phyloP scores from a whole-genome alignment of 2,329 filamentous ascomycete genomes.

The Alternaria sp. region DNA sequence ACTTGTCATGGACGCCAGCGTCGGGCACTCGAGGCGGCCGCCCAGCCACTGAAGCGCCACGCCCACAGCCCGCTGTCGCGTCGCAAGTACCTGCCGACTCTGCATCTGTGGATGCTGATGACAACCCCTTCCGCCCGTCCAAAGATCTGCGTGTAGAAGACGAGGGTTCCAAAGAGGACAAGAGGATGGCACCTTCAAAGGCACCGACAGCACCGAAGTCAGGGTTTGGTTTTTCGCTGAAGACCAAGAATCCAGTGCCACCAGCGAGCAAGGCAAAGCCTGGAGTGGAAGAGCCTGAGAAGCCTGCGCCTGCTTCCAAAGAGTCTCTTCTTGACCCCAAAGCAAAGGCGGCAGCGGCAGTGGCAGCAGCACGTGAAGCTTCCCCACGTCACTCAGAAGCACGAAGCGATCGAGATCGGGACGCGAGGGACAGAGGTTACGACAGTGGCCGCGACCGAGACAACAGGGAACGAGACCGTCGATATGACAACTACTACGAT shows the following conservation, averaged over 20 bases:
- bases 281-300: slow-evolving; percentile 51
- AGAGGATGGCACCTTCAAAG: slow-evolving; percentile 61
- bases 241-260: slow-evolving; percentile 67
- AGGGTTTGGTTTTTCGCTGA: slow-evolving; percentile 89
- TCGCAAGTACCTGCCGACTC: slow-evolving; percentile 25
- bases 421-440: slow-evolving; percentile 25
- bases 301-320: slow-evolving; percentile 40
- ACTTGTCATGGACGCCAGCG: slow-evolving; percentile 73
- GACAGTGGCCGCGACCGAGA: slow-evolving; percentile 48
- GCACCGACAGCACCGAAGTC: slow-evolving; percentile 60
- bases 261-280: slow-evolving; percentile 59
- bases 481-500: slow-evolving; percentile 35
- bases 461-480: slow-evolving; percentile 50
- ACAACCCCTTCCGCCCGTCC: slow-evolving; percentile 67
- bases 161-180: slow-evolving; percentile 58
- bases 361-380: slow-evolving; percentile 41
- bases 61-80: slow-evolving; percentile 26
- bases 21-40: slow-evolving; percentile 61
- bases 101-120: slow-evolving; percentile 58
- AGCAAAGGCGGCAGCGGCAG: slow-evolving; percentile 46
- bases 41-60: slow-evolving; percentile 48
- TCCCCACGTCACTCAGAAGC: slow-evolving; percentile 28
- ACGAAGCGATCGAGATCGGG: slow-evolving; percentile 33
- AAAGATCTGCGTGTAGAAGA: slow-evolving; percentile 72
- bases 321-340: slow-evolving; percentile 51